A percentile compares a stretch with the other conserved stretches of the same genome.
Conservation (phyloP, 257 asterid species). For the Catharanthus roseus region DNA sequence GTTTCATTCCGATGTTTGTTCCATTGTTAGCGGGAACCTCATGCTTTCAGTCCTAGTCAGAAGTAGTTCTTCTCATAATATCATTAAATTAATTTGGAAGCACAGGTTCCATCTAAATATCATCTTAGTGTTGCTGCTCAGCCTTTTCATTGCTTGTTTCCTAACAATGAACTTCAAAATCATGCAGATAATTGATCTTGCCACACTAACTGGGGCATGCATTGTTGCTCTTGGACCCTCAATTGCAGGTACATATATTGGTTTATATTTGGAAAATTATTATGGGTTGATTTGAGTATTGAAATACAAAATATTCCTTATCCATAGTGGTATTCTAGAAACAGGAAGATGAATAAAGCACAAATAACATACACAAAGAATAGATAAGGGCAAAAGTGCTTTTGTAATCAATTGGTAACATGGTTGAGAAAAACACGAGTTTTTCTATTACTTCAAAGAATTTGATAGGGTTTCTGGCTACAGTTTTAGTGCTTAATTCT, state of each 20-base stretch:
- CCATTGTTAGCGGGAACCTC: neutral
- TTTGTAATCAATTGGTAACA: neutral
- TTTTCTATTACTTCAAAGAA: neutral
- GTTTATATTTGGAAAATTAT: neutral
- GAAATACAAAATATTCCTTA: neutral
- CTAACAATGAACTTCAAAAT: constrained; percentile 10
- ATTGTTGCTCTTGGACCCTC: constrained; percentile 89
- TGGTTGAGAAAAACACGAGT: neutral
- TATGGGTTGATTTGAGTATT: neutral
- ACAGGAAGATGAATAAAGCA: neutral
- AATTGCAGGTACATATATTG: constrained; percentile 57
- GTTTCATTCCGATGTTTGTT: too few species aligned
- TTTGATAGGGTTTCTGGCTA: neutral
- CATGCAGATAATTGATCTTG: constrained; percentile 80
- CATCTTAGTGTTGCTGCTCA: neutral
- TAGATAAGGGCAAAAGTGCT: neutral
- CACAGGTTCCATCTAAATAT: neutral
- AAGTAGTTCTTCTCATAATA: neutral
- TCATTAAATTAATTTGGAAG: neutral
- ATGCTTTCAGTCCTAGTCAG: neutral
- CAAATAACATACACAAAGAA: neutral
- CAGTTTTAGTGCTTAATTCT: neutral
- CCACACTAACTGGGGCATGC: constrained; percentile 93
- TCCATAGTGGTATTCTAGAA: neutral
- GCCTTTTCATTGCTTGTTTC: constrained; percentile 1